phyloP scores from a whole-genome alignment of 2,329 filamentous ascomycete species.

The Aureobasidium leucospermi region DNA sequence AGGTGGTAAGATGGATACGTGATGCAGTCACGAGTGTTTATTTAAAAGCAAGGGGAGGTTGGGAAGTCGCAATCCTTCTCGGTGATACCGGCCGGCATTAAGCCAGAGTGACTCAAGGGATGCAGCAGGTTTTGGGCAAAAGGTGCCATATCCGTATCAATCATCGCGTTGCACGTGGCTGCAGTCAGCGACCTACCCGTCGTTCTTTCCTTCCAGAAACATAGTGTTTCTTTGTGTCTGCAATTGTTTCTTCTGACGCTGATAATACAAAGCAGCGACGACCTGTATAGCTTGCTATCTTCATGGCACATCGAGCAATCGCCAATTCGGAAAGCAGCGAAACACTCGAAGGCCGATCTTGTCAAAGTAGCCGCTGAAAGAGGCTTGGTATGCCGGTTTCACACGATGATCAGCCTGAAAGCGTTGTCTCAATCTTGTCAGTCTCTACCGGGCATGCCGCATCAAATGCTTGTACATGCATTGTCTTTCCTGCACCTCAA shows the following conservation, averaged over 20 bases:
- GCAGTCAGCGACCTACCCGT: neutral
- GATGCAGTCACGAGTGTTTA: neutral
- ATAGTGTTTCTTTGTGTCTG: neutral
- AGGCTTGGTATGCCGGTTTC: constrained; percentile 23
- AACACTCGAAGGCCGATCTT: constrained; percentile 23
- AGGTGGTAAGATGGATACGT: neutral
- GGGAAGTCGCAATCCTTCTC: neutral
- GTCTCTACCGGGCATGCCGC: neutral
- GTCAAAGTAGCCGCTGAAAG: constrained; percentile 17
- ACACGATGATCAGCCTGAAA: constrained; percentile 23
- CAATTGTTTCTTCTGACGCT: neutral
- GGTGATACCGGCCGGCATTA: neutral
- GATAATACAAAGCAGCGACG: neutral
- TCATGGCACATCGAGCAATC: neutral
- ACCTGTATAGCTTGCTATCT: neutral
- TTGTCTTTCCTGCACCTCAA: neutral
- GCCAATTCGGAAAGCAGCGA: constrained; percentile 13
- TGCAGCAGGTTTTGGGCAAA: constrained; percentile 2
- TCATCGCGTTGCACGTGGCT: neutral
- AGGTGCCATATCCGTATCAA: neutral
- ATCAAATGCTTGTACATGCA: neutral
- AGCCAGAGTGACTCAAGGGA: neutral
- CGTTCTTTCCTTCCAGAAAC: constrained; percentile 23
- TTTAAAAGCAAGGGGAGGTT: constrained; percentile 1
- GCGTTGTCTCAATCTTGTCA: constrained; percentile 23